Conservation (phyloP, 129 eudicot genomes). For the Solidago caesia region DNA sequence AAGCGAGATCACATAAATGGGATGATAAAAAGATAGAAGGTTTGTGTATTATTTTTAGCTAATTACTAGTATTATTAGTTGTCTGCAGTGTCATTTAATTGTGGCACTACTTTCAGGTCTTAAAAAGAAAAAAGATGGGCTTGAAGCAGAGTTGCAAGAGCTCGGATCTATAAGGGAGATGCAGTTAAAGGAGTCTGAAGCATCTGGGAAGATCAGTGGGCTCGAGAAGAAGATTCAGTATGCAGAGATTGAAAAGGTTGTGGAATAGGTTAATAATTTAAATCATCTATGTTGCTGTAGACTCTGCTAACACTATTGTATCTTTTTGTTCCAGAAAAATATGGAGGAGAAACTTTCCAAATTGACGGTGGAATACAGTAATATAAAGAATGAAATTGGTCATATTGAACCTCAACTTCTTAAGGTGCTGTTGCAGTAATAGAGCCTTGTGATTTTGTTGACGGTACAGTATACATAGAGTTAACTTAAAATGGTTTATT, state of each 20-base stretch:
- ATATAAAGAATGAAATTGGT: conserved; percentile 60
- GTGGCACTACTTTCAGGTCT: conserved; percentile 49
- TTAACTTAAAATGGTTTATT: conserved; percentile 18
- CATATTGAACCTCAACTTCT: conserved; percentile 67
- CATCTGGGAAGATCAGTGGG: conserved; percentile 94
- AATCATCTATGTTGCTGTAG: background rate
- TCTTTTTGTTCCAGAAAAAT: conserved; percentile 67
- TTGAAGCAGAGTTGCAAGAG: conserved; percentile 81
- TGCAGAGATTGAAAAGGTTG: conserved; percentile 95
- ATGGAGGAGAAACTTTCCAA: conserved; percentile 75
- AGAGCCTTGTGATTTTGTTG: conserved; percentile 6
- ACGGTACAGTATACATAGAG: background rate
- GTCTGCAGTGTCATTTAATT: conserved; percentile 4
- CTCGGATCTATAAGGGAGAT: conserved; percentile 89
- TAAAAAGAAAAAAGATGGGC: conserved; percentile 83
- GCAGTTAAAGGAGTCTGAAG: conserved; percentile 94
- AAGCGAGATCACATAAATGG: conserved; percentile 98
- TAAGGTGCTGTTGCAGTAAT: conserved; percentile 46
- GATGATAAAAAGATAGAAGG: conserved; percentile 94
- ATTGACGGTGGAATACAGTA: conserved; percentile 60
- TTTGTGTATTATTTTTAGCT: conserved; percentile 11
- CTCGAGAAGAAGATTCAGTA: conserved; percentile 95
- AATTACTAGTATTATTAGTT: conserved; percentile 10
- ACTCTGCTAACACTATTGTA: conserved; percentile 10
- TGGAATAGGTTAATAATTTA: conserved; percentile 3